Evolutionary conservation across 83 land plant genomes (phyloP).

Genomic region (Diphasiastrum complanatum): DNA sequence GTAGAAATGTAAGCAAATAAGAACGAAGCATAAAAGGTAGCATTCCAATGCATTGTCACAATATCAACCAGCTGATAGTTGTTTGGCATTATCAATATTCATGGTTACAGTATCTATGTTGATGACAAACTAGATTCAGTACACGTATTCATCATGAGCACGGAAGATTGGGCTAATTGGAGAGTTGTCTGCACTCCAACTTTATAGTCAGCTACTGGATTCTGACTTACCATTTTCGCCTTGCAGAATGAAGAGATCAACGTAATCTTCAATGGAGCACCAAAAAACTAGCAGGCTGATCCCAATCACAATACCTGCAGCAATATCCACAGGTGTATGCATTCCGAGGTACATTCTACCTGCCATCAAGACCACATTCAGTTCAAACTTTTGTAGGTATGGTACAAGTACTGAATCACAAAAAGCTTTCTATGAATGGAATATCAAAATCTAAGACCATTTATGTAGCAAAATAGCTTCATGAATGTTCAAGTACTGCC

Average conservation of each 20-base stretch:
- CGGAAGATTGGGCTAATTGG: not conserved
- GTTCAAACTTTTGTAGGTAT: not conserved
- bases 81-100: too few relatives aligned
- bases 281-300: conserved; percentile 50
- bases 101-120: too few relatives aligned
- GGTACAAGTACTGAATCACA: not conserved
- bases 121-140: too few relatives aligned
- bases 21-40: not conserved
- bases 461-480: too few relatives aligned
- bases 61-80: too few relatives aligned
- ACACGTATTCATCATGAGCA: too few relatives aligned
- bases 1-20: not conserved
- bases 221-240: conserved; percentile 77
- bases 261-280: conserved; percentile 46
- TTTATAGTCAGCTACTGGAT: not conserved
- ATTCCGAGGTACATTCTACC: conserved; percentile 94
- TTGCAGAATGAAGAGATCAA: conserved; percentile 60
- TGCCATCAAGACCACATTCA: conserved; percentile 25
- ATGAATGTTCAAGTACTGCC: too few relatives aligned
- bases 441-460: not conserved
- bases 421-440: not conserved
- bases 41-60: not conserved
- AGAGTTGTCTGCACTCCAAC: not conserved
- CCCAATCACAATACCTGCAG: conserved; percentile 64
- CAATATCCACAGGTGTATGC: conserved; percentile 79